phyloP scores from a whole-genome alignment of 2,329 filamentous ascomycete genomes.

The Cercospora nicotianae region DNA sequence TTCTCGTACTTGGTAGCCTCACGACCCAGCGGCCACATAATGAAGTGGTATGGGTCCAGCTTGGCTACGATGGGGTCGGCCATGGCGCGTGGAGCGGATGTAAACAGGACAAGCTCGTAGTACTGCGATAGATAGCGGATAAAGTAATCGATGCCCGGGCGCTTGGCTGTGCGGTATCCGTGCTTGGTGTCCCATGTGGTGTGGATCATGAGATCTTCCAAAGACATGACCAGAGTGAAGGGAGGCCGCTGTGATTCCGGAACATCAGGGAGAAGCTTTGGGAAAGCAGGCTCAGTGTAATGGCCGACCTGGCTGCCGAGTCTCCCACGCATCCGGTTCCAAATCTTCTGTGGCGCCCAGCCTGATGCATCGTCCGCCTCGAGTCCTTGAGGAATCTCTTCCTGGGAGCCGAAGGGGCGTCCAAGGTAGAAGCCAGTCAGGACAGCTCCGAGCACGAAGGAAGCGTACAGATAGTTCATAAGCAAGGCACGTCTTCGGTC shows the following conservation, averaged over 20 bases:
- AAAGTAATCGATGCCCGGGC: slow-evolving; percentile 96
- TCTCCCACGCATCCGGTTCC: slow-evolving; percentile 74
- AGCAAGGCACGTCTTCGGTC: slow-evolving; percentile 77
- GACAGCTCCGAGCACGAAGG: slow-evolving; percentile 58
- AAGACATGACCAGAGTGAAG: slow-evolving; percentile 86
- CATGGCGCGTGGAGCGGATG: slow-evolving; percentile 77
- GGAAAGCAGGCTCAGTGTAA: slow-evolving; percentile 94
- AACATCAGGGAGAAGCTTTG: slow-evolving; percentile 82
- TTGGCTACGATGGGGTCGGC: slow-evolving; percentile 89
- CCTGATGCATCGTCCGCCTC: slow-evolving; percentile 70
- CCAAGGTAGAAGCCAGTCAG: slow-evolving; percentile 72
- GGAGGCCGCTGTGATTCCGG: slow-evolving; percentile 78
- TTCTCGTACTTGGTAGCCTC: slow-evolving; percentile 98
- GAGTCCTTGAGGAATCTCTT: slow-evolving; percentile 61
- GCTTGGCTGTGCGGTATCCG: slow-evolving; percentile 92
- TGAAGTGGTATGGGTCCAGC: slow-evolving; percentile 90
- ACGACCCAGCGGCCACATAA: slow-evolving; percentile 90
- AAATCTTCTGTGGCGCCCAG: slow-evolving; percentile 75
- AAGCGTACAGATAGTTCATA: slow-evolving; percentile 71
- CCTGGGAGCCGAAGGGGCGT: slow-evolving; percentile 77
- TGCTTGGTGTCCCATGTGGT: slow-evolving; percentile 93
- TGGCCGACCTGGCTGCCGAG: slow-evolving; percentile 76
- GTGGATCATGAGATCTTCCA: slow-evolving; percentile 93
- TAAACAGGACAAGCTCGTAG: slow-evolving; percentile 97
- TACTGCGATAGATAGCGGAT: slow-evolving; percentile 95